Conservation (phyloP, 768 basidiomycete species). For the Megacollybia marginata region DNA sequence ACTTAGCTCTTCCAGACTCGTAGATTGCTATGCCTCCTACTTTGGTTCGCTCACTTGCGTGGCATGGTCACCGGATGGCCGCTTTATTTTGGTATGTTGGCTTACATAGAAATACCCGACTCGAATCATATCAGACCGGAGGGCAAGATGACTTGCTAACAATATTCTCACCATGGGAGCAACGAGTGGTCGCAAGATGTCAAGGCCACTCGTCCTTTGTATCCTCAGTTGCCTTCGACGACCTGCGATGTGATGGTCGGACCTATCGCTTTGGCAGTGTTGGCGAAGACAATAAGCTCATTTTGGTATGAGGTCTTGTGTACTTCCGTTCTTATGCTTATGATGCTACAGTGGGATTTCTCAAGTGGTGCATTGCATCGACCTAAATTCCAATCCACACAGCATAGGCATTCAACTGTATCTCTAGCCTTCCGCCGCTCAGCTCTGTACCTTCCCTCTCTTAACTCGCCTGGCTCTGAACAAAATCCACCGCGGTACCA, state of each 20-base stretch:
- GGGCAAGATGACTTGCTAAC: slow-evolving; percentile 96
- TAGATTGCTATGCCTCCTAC: slow-evolving; percentile 91
- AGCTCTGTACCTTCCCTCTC: slow-evolving; percentile 44
- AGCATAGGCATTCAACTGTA: slow-evolving; percentile 69
- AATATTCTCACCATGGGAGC: slow-evolving; percentile 92
- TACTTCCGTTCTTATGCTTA: slow-evolving; percentile 4
- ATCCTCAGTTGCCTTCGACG: slow-evolving; percentile 83
- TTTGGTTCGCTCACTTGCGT: slow-evolving; percentile 89
- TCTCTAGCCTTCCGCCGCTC: slow-evolving; percentile 68
- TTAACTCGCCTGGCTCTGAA: slow-evolving; percentile 28
- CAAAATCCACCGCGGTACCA: slow-evolving; percentile 56
- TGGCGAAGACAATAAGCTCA: slow-evolving; percentile 93
- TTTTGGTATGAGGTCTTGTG: slow-evolving; percentile 49
- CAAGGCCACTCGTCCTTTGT: slow-evolving; percentile 97
- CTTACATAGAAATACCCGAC: not conserved
- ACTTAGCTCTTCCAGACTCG: slow-evolving; percentile 48
- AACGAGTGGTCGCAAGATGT: slow-evolving; percentile 89
- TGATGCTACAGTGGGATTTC: slow-evolving; percentile 76
- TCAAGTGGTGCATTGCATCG: slow-evolving; percentile 86
- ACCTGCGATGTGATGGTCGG: slow-evolving; percentile 77
- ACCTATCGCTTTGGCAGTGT: slow-evolving; percentile 95
- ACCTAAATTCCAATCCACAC: slow-evolving; percentile 62
- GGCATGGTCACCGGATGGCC: slow-evolving; percentile 92
- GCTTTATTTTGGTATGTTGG: slow-evolving; percentile 72
- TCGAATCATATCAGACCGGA: slow-evolving; percentile 53